phyloP scores from a whole-genome alignment of 768 basidiomycete genomes.

The Asterophora lycoperdoides region DNA sequence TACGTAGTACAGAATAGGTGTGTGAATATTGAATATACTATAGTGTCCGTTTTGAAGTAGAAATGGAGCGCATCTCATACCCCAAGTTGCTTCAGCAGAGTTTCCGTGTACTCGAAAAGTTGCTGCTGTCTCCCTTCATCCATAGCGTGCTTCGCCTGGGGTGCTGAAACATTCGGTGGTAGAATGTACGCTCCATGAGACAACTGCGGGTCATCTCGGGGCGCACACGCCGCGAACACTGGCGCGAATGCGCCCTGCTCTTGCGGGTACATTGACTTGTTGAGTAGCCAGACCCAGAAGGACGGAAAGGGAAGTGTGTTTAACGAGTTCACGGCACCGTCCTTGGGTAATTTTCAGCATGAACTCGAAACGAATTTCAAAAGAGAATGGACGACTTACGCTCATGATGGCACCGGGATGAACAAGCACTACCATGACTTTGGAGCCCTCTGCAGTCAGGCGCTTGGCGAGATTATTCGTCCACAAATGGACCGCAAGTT shows the following conservation, averaged over 20 bases:
- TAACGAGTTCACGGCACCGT: background rate
- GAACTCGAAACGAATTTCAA: background rate
- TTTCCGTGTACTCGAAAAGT: background rate
- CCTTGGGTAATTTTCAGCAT: background rate
- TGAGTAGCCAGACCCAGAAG: background rate
- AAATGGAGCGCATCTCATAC: background rate
- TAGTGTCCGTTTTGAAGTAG: no score
- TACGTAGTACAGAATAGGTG: no score
- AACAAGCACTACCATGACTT: background rate
- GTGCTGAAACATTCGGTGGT: background rate
- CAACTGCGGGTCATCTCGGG: background rate
- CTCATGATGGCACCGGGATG: constrained; percentile 1
- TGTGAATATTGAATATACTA: no score
- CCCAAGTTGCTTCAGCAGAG: background rate
- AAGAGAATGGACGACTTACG: background rate
- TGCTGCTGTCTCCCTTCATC: background rate
- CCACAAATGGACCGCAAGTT: background rate
- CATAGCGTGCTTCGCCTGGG: background rate
- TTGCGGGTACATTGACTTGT: background rate
- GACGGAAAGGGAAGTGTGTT: background rate
- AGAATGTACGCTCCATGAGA: background rate
- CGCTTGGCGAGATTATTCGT: background rate
- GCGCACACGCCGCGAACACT: background rate
- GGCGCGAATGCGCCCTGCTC: background rate
- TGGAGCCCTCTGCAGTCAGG: background rate